Conservation (phyloP, 2,329 filamentous ascomycete species). For the Ambrosiella xylebori region DNA sequence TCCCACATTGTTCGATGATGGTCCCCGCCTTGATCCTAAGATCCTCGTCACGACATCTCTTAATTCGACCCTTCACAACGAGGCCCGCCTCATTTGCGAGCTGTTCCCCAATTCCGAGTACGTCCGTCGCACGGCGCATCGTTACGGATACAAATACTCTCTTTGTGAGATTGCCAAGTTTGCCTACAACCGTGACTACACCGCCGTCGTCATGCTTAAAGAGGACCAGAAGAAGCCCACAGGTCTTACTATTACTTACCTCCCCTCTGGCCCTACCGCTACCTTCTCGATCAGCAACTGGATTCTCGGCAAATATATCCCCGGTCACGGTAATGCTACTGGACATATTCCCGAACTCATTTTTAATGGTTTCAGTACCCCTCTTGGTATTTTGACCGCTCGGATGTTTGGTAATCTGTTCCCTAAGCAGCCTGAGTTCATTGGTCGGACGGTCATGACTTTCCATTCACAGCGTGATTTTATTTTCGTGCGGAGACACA, state of each 20-base stretch:
- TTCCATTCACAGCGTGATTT: constrained; percentile 92
- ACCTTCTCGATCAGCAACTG: constrained; percentile 86
- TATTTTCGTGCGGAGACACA: constrained; percentile 78
- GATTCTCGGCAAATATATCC: constrained; percentile 72
- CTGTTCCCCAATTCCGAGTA: constrained; percentile 81
- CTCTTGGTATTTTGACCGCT: constrained; percentile 73
- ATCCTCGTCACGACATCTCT: constrained; percentile 83
- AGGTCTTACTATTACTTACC: constrained; percentile 66
- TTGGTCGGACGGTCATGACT: constrained; percentile 78
- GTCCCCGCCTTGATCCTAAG: constrained; percentile 51
- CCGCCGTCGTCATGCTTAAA: constrained; percentile 66
- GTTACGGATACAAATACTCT: constrained; percentile 77
- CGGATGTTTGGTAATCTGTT: constrained; percentile 48
- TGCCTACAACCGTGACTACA: constrained; percentile 67
- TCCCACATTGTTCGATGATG: constrained; percentile 42
- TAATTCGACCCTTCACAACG: constrained; percentile 71
- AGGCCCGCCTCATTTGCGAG: constrained; percentile 60
- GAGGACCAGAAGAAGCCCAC: constrained; percentile 77
- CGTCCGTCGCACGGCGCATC: constrained; percentile 69
- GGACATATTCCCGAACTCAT: constrained; percentile 81
- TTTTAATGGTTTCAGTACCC: constrained; percentile 88
- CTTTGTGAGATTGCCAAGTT: constrained; percentile 80
- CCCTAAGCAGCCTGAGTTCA: constrained; percentile 65
- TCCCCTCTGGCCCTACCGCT: constrained; percentile 76
- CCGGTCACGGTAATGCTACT: constrained; percentile 75